Evolutionary conservation across 1,284 basidiomycete genomes (phyloP), one percentile per base, ranked within the genome.

Genomic region (Gomphus sp.): DNA sequence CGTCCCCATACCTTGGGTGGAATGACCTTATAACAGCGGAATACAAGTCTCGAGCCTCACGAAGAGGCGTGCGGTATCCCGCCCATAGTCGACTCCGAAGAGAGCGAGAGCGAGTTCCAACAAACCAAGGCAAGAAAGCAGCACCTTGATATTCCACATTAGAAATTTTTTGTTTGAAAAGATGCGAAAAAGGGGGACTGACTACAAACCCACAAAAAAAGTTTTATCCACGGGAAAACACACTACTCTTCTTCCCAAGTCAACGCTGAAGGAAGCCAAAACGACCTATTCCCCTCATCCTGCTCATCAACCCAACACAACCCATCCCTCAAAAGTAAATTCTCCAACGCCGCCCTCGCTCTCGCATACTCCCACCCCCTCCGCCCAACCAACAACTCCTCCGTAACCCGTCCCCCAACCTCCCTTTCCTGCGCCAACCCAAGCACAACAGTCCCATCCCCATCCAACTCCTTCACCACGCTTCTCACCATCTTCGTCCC

Each of bases 281-380:
- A 93, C 34, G 84, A 80, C 56, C 77, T 76, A 14, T 84, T 82
- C 28, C 69, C 67, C 62, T 84, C 81, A 61, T 88, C 89, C 70
- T 94, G 91, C 45, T 90, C 86, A 68, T 99, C 96, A 37, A 98
- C 70, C 96, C 96, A 99, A 57, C 93, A 93, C 47, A 97, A 76
- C 0, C 94, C 96, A 65, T 98, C 94, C 37, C 88, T 77, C 65
- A 93, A 77, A 12, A 93, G 78, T 83, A 96, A 94, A 64, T 95
- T 93, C 62, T 93, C 87, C 65, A 99, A 71, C 2, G 89, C 93
- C 4, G 84, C 80, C 43, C 79, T 76, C 0, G 91, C 87, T 33
- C 95, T 77, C 18, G 90, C 87, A 43, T 77, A 70, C 0, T 81
- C 81, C 96, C 96, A 98, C 3, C 84, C 85, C n/a, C 81, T 81